Percentiles rank a stretch among this genome's conserved stretches.
Conservation (phyloP, 2,329 filamentous ascomycete genomes). For the Ramularia endophylla region DNA sequence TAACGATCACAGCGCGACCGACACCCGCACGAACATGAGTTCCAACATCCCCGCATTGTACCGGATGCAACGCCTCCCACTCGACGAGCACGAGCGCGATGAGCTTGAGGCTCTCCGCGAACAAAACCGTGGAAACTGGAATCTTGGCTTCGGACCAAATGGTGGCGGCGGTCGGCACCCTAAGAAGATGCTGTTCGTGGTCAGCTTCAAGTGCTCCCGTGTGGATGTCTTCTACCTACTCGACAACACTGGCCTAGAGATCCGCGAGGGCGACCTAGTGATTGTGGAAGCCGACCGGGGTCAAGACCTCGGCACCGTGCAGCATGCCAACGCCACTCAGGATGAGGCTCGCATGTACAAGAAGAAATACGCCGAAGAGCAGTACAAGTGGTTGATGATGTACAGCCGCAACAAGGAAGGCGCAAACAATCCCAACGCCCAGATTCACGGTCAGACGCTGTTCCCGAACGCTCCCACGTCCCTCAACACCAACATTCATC, state of each 20-base stretch:
- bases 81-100: conserved; percentile 22
- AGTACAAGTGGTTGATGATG: conserved; percentile 99
- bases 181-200: conserved; percentile 67
- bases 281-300: conserved; percentile 97
- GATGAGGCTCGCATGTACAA: conserved; percentile 83
- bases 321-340: conserved; percentile 80
- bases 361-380: conserved; percentile 86
- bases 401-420: conserved; percentile 54
- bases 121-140: too few species aligned
- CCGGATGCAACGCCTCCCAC: conserved; percentile 24
- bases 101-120: too few species aligned
- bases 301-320: conserved; percentile 89
- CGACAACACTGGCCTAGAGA: conserved; percentile 84
- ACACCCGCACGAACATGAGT: conserved; percentile 12
- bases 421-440: conserved; percentile 30
- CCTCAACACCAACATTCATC: conserved; percentile 24
- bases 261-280: conserved; percentile 87
- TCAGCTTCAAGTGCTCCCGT: conserved; percentile 92
- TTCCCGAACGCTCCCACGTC: conserved; percentile 21
- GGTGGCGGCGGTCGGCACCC: conserved; percentile 33
- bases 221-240: conserved; percentile 97
- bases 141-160: too few species aligned
- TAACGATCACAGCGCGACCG: conserved; percentile 6
- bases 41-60: conserved; percentile 25
- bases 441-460: conserved; percentile 19